These are phyloP conservation scores for Noccaea caerulescens DNA, from an alignment of 345 rosid species.

Conservation along the genomic window DNA sequence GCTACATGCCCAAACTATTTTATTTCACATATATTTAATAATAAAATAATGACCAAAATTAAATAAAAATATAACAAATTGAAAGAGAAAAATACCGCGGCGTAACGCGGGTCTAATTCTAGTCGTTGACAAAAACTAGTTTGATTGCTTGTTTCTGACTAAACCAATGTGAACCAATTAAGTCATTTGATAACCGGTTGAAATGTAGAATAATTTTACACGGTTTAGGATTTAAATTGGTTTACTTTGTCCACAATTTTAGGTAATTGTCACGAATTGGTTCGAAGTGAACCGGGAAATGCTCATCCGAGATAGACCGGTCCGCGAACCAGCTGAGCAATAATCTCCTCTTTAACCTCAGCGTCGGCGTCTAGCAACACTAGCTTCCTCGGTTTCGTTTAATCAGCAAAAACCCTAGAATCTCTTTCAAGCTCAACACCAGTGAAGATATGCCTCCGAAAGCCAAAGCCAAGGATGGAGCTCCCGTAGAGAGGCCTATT, in stretches of 20 bases:
- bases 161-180: too few relatives aligned
- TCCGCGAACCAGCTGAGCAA: constrained; percentile 20
- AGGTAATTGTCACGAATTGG: neutral
- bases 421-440: constrained; percentile 28
- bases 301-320: constrained; percentile 21
- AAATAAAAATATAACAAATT: too few relatives aligned
- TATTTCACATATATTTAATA: too few relatives aligned
- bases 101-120: too few relatives aligned
- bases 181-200: too few relatives aligned
- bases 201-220: too few relatives aligned
- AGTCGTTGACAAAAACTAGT: too few relatives aligned
- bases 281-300: constrained; percentile 34
- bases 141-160: too few relatives aligned
- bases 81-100: too few relatives aligned
- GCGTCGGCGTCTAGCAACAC: constrained; percentile 13
- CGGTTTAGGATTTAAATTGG: neutral
- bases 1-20: too few relatives aligned
- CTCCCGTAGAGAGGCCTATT: constrained; percentile 86
- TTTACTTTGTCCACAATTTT: neutral
- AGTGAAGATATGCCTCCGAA: constrained; percentile 78
- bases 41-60: too few relatives aligned
- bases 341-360: constrained; percentile 31
- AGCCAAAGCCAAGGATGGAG: constrained; percentile 88
- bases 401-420: constrained; percentile 52
- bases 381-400: neutral